Conservation (phyloP, 1,139 yeast species). For the Suhomyces bokatorum region DNA sequence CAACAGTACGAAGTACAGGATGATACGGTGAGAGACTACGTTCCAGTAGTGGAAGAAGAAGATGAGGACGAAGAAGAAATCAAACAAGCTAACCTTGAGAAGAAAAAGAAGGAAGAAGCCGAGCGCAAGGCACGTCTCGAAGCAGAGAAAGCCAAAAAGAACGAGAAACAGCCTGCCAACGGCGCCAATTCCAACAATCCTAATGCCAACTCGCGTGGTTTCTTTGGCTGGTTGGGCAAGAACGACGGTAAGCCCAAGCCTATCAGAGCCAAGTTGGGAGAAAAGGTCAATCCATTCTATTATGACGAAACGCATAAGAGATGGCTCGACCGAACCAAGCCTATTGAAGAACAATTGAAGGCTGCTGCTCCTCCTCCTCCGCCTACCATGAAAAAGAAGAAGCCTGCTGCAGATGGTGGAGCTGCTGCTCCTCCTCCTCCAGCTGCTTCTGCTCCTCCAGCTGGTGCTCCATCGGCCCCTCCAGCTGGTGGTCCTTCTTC, state of each 20-base stretch:
- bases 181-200: constrained; percentile 10
- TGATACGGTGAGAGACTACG: constrained; percentile 48
- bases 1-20: constrained; percentile 51
- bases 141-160: constrained; percentile 16
- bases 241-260: constrained; percentile 70
- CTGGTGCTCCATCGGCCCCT: constrained; percentile 1
- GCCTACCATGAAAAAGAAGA: constrained; percentile 47
- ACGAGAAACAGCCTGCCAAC: constrained; percentile 11
- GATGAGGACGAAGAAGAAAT: constrained; percentile 41
- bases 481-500: not conserved
- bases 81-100: constrained; percentile 14
- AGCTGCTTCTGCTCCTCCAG: constrained; percentile 33
- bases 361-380: constrained; percentile 75
- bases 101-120: constrained; percentile 16
- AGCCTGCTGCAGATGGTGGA: not conserved
- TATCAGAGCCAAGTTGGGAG: constrained; percentile 83
- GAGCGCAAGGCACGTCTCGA: constrained; percentile 16
- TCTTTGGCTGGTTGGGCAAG: constrained; percentile 52
- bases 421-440: constrained; percentile 15
- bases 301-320: constrained; percentile 83
- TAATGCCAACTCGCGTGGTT: constrained; percentile 26
- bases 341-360: constrained; percentile 68
- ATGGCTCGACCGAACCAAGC: constrained; percentile 77
- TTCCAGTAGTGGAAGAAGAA: constrained; percentile 48
- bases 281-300: constrained; percentile 52